Base-by-base conservation (phyloP, 345 rosid species). In the Erucastrum elatum region DNA sequence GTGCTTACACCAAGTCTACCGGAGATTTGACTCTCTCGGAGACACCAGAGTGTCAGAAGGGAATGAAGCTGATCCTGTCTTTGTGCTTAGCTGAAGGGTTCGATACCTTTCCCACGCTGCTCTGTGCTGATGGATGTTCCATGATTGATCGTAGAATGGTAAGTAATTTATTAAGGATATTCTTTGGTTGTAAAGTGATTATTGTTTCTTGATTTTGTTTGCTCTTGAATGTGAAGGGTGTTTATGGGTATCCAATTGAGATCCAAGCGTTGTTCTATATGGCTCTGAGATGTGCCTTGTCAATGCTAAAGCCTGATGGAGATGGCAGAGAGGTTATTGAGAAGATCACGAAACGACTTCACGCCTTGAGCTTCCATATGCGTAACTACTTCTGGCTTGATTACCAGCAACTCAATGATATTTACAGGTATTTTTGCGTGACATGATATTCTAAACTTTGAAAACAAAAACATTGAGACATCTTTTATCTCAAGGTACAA, bases 81-180 rank as follows among this genome's bases (percentile, higher is more conserved):
- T 72, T 90, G 10, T 90, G 95, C 68, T 81, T 90, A 29, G 87
- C 95, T 0, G 95, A 90, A 85, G 95, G 95, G 26, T 90, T 90
- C 30, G 95, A 90, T 68, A 90, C 95, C 68, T 90, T 90, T 75
- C 95, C 95, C 7, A 88, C 95, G 0, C 80, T 90, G 55, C 91
- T 89, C 71, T 89, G 93, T 72, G 91, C 93, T 53, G 93, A 89
- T 41, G 94, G 94, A 30, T 90, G 92, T 78, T 88, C 89, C 6
- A 90, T 90, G 92, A 80, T 90, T 82, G 95, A 90, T 88, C 86
- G 95, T 33, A 87, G 92, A 88, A 90, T 90, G 95, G 95, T 90
- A 53, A 16, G 3, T n/a, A 37, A 44, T 29, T 29, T 9, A 53
- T 35, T 35, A 35, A 35, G 56, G 25, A 15, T 10, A 6, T 53